A percentile compares a stretch with the other conserved stretches of the same genome.
Evolutionary conservation across 257 asterid species (phyloP).

Genomic region (Solanum peruvianum): DNA sequence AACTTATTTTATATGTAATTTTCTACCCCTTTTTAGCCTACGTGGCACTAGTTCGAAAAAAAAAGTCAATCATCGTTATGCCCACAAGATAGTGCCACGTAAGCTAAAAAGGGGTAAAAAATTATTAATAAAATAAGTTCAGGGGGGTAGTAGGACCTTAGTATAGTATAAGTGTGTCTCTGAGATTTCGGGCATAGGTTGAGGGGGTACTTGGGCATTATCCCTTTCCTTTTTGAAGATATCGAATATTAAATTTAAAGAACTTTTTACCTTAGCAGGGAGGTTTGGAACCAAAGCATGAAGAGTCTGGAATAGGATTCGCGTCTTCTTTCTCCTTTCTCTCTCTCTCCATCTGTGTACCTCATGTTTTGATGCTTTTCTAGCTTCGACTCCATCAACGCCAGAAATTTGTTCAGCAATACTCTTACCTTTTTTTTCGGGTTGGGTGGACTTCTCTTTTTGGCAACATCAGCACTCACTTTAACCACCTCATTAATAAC

Average conservation of each 20-base stretch:
- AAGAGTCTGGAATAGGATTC: slow-evolving; percentile 54
- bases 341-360: slow-evolving; percentile 74
- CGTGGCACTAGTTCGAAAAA: too few relatives aligned
- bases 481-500: neutral
- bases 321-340: slow-evolving; percentile 88
- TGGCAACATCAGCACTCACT: neutral
- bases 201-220: too few relatives aligned
- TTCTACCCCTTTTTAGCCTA: too few relatives aligned
- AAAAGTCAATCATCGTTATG: too few relatives aligned
- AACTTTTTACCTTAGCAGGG: slow-evolving; percentile 52
- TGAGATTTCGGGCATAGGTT: too few relatives aligned
- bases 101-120: too few relatives aligned
- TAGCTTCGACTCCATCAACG: neutral
- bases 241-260: neutral
- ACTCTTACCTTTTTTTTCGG: neutral
- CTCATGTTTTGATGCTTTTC: slow-evolving; percentile 43
- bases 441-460: slow-evolving; percentile 6
- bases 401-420: neutral
- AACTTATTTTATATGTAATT: too few relatives aligned
- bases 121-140: too few relatives aligned
- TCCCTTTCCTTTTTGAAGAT: too few relatives aligned
- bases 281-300: slow-evolving; percentile 81
- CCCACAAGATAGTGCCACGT: too few relatives aligned
- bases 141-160: too few relatives aligned
- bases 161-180: too few relatives aligned